A percentile compares a stretch with the other conserved stretches of the same genome.
phyloP scores from a whole-genome alignment of 306 rosid species.

The Vigna angularis region DNA sequence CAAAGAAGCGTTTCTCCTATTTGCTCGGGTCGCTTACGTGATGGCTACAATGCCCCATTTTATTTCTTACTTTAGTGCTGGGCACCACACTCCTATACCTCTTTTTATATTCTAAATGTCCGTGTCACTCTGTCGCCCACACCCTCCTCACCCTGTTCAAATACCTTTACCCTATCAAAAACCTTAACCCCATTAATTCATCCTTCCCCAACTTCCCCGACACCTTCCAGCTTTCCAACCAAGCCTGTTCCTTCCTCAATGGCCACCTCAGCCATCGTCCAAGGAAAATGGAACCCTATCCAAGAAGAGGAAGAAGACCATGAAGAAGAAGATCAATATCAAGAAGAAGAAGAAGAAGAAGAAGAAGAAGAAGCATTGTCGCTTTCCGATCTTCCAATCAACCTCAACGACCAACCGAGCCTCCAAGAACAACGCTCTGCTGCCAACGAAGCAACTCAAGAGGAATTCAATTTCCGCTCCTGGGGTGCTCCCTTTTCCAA shows the following conservation, averaged over 20 bases:
- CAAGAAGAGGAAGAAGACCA: slow-evolving; percentile 20
- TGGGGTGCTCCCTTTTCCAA: slow-evolving; percentile 44
- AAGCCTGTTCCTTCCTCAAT: slow-evolving; percentile 45
- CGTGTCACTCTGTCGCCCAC: slow-evolving; percentile 47
- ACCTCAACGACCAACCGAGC: slow-evolving; percentile 32
- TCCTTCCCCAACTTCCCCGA: slow-evolving; percentile 18
- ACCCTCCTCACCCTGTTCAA: neutral
- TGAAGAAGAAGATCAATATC: too few relatives aligned
- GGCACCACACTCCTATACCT: slow-evolving; percentile 39
- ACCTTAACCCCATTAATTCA: slow-evolving; percentile 21
- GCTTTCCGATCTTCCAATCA: slow-evolving; percentile 73
- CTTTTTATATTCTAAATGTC: slow-evolving; percentile 54
- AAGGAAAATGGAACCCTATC: slow-evolving; percentile 20
- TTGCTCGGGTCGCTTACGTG: slow-evolving; percentile 34
- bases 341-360: neutral
- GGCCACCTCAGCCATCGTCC: slow-evolving; percentile 48
- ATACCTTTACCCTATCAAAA: slow-evolving; percentile 2
- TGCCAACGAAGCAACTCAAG: slow-evolving; percentile 36
- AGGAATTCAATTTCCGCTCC: slow-evolving; percentile 70
- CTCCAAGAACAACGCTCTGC: slow-evolving; percentile 9
- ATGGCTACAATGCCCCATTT: slow-evolving; percentile 30
- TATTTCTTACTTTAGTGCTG: slow-evolving; percentile 34
- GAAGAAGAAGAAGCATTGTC: slow-evolving; percentile 74
- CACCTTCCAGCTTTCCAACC: slow-evolving; percentile 34
- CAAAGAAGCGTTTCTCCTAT: neutral